Evolutionary conservation across 805 yeast species (phyloP), one percentile per base, ranked within the genome.

Genomic region (Brettanomyces anomalus): DNA sequence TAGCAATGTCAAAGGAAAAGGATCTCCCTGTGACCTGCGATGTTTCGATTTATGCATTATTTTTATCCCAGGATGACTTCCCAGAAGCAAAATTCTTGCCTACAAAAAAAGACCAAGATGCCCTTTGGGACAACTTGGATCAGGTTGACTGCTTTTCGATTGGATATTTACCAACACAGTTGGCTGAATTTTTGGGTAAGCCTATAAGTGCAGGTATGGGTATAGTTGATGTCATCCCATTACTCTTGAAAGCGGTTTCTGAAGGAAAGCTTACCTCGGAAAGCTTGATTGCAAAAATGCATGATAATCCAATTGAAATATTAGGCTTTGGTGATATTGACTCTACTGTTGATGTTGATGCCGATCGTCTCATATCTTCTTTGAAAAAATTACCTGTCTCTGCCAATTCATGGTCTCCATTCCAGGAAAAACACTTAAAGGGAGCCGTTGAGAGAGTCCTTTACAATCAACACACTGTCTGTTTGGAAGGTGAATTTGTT

Each of bases 381-480:
- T 54, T 68, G 46, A 66, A 65, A 49, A 49, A 59, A 37, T 60
- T 66, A 35, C 58, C 71, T 11, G 37, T 16, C 15, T 51, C 64
- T 36, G 5, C 42, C 16, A 57, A 70, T 7, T 51, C 64, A 33
- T 75, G 79, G 76, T 71, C 81, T 43, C 81, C 81, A 48, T 74
- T 79, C 47, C 68, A 66, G 45, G 74, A 72, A 48, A 54, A 58
- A 50, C 67, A 68, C 41, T 69, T 86, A 57, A 73, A 68, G 47
- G 97, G 97, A 49, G 81, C 87, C 56, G 83, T 90, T 57, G 95
- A 88, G 64, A 78, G 97, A 64, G 97, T 90, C 40, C 74, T 80
- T 51, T 69, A 85, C 61, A 77, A 81, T 48, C 82, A 79, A 45
- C 80, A 81, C 60, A 84, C 95, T 43, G 85, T 82, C 42, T 84